Percentiles rank a stretch among this genome's conserved stretches.
These are phyloP conservation scores for Ceratocystis albifundus DNA, from an alignment of 2,329 filamentous ascomycete species.

Conservation along the genomic window DNA sequence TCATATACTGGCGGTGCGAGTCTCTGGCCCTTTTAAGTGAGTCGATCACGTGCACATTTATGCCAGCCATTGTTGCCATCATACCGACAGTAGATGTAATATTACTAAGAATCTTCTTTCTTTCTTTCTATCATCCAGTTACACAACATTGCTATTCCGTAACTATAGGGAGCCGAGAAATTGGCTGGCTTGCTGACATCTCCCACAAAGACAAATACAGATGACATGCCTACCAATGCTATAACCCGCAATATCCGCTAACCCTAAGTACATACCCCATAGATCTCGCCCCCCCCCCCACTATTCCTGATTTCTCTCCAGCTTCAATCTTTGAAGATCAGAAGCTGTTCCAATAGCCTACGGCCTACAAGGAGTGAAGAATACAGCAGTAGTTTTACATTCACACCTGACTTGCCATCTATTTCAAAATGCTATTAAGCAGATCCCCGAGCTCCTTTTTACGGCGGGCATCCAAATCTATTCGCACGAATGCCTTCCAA, in stretches of 20 bases:
- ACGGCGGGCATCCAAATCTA: not conserved
- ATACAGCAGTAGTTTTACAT: too few species aligned
- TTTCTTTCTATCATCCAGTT: not conserved
- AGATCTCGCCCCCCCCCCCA: too few species aligned
- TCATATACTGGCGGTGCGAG: too few species aligned
- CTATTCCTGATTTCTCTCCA: not conserved
- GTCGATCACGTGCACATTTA: too few species aligned
- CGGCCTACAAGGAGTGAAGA: too few species aligned
- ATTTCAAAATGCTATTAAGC: not conserved
- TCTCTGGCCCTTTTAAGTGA: too few species aligned
- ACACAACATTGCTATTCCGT: not conserved
- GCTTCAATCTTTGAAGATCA: too few species aligned
- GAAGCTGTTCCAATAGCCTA: too few species aligned
- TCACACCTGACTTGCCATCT: not conserved
- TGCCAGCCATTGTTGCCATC: too few species aligned
- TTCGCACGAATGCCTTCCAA: not conserved
- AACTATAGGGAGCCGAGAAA: too few species aligned
- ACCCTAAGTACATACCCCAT: not conserved
- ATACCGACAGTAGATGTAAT: too few species aligned
- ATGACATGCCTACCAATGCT: not conserved
- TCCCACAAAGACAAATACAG: not conserved
- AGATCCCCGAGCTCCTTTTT: not conserved
- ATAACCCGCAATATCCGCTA: not conserved
- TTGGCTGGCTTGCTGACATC: not conserved
- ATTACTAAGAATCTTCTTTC: not conserved